These are phyloP conservation scores for Kodamaea fungicola DNA, from an alignment of 1,139 yeast species.

Conservation along the genomic window DNA sequence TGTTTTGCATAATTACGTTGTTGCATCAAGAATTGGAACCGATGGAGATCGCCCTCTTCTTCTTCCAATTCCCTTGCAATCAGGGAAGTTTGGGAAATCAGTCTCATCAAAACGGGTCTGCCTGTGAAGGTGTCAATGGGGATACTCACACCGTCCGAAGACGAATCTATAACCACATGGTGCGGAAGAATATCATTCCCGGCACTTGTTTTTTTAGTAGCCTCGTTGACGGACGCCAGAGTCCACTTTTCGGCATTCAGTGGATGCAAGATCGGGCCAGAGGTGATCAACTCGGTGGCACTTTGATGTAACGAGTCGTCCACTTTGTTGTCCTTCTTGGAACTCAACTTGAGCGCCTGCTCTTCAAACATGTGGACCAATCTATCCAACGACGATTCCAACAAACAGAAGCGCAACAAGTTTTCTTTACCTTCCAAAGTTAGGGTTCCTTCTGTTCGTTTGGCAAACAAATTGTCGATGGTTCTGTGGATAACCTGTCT, in stretches of 20 bases:
- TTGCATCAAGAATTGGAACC: constrained; percentile 74
- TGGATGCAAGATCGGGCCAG: constrained; percentile 57
- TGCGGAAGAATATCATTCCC: constrained; percentile 46
- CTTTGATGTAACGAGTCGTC: constrained; percentile 42
- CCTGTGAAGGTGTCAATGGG: constrained; percentile 72
- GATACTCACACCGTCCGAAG: constrained; percentile 49
- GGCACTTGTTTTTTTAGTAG: background rate
- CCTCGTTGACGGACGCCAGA: too few relatives aligned
- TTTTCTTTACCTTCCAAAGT: constrained; percentile 46
- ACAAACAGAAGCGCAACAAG: constrained; percentile 39
- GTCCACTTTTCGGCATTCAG: constrained; percentile 9
- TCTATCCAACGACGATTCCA: constrained; percentile 44
- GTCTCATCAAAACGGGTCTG: constrained; percentile 61
- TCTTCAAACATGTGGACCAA: constrained; percentile 44
- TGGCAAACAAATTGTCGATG: constrained; percentile 38
- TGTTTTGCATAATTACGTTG: constrained; percentile 34
- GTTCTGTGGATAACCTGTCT: constrained; percentile 40
- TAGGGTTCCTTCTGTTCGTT: constrained; percentile 34
- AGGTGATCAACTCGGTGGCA: constrained; percentile 48
- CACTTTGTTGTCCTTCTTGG: constrained; percentile 1
- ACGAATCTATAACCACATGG: constrained; percentile 61
- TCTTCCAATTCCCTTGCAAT: constrained; percentile 75
- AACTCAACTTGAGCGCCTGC: constrained; percentile 21
- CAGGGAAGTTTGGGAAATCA: constrained; percentile 61
- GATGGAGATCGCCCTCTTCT: constrained; percentile 90